phyloP scores from a whole-genome alignment of 805 yeast species.

The Debaryomyces prosopidis region DNA sequence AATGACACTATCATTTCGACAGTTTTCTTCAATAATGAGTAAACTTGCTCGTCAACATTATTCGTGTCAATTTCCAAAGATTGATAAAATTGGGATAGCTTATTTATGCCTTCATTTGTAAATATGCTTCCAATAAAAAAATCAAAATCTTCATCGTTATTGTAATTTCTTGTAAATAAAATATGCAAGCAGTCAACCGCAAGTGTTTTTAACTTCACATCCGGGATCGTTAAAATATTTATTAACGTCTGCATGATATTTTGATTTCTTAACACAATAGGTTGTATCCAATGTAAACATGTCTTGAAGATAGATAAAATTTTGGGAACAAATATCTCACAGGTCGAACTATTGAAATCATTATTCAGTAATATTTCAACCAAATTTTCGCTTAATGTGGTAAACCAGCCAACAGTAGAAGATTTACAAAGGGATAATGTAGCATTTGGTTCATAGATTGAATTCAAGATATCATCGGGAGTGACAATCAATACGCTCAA shows the following conservation, averaged over 20 bases:
- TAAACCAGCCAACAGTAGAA: conserved; percentile 83
- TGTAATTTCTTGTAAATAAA: conserved; percentile 76
- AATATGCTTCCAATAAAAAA: conserved; percentile 79
- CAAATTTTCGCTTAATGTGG: conserved; percentile 57
- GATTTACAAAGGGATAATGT: conserved; percentile 65
- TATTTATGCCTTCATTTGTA: conserved; percentile 67
- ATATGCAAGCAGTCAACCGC: conserved; percentile 92
- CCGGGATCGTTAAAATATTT: conserved; percentile 54
- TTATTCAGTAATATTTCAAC: conserved; percentile 32
- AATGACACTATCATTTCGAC: conserved; percentile 91
- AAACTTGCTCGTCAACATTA: conserved; percentile 75
- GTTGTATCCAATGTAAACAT: conserved; percentile 88
- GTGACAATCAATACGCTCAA: conserved; percentile 82
- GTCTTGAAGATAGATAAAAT: conserved; percentile 82
- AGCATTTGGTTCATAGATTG: conserved; percentile 65
- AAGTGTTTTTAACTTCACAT: conserved; percentile 70
- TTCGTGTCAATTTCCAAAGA: conserved; percentile 63
- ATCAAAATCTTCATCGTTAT: conserved; percentile 65
- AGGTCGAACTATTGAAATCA: conserved; percentile 24
- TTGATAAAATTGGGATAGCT: conserved; percentile 64
- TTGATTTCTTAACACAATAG: conserved; percentile 66
- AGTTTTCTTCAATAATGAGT: conserved; percentile 81
- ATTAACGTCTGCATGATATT: conserved; percentile 67
- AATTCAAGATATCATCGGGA: conserved; percentile 61
- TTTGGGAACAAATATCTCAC: conserved; percentile 57